Base-by-base conservation (phyloP, 495 filamentous ascomycete genomes). In the Aspergillus mulundensis region DNA sequence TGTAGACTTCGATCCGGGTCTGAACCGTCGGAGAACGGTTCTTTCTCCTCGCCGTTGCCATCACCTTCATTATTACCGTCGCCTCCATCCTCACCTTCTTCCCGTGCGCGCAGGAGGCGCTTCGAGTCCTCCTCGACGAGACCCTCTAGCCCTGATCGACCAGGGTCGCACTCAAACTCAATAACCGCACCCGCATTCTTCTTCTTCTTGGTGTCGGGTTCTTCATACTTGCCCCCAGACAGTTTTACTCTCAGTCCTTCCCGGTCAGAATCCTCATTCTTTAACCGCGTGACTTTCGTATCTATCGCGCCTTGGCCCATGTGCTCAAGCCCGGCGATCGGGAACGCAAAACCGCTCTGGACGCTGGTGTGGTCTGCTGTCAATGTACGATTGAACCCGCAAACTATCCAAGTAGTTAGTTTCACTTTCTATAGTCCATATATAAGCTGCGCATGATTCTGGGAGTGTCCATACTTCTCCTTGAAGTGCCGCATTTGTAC, bases 101-200 rank as follows among this genome's bases (percentile, higher is more conserved):
- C 39, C 43, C 53, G 28, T 34, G 30, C 47, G 20, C 51, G 39
- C 8, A 43, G 6, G 5, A 38, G 12, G 8, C 20, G 51, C 44
- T 53, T 42, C 32, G n/a, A 14, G 24, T 53, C 46, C 24, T 12
- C 20, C 10, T 60, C 65, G 63, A n/a, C 59, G 51, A 88, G 68
- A 55, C 82, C 84, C 64, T 95, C 91, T 3, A 86, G 70, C 1
- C 91, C 91, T 7, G 82, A 83, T 38, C 81, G 70, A 5, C 84
- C 77, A 24, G 68, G 72, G 61, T 94, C 85, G 68, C 94, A 98
- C 32, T 89, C 53, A 57, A 97, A 92, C 59, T 97, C 90, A 21
- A 97, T 81, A 7, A 95, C 74, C 5, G 90, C 88, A 53, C 76
- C 76, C 57, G 91, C 86, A 48, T 78, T 62, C 48, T 80, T 71